Base-by-base conservation (phyloP, 257 asterid species). In the Solanum chilense region DNA sequence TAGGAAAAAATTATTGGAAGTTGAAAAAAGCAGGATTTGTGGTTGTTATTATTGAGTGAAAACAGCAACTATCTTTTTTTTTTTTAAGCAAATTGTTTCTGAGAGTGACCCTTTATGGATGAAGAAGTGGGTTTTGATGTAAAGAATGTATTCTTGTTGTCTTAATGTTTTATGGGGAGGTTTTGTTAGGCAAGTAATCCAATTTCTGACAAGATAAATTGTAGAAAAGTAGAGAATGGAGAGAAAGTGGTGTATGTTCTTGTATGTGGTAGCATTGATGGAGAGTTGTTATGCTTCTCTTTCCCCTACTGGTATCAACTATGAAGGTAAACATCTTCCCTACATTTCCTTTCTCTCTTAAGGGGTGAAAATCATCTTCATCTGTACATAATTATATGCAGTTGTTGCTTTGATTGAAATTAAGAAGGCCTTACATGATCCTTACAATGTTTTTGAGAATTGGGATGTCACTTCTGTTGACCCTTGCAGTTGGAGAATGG, bases 401-500 rank as follows among this genome's bases (percentile, higher is more conserved):
- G 99, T 97, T 82, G 98, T 97, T 35, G 99, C 99, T 37, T 93
- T 97, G 90, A 93, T 95, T 66, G 95, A 96, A 31, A 95, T 97
- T 70, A 96, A 95, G 90, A 92, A 83, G 62, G 94, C 85, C 49
- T 91, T 97, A 41, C 91, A 85, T 37, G 99, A 97, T 90, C 99
- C 99, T 27, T 89, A 93, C 84, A 94, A 97, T 91, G 97, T 93
- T 82, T 88, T 97, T 92, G 98, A 94, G 89, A 93, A 90, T 88
- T 97, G 99, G 99, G 99, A 97, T 90, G 91, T 91, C 58, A 96
- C 92, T 92, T 96, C 99, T 52, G 99, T 97, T 73, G 99, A 97
- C 92, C 99, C 99, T 88, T 97, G 99, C 91, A 92, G 98, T 90
- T 97, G 99, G 99, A 94, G 98, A 89, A 97, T 95, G 99, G 90